phyloP scores from a whole-genome alignment of 306 rosid species.

The Castanea sativa region DNA sequence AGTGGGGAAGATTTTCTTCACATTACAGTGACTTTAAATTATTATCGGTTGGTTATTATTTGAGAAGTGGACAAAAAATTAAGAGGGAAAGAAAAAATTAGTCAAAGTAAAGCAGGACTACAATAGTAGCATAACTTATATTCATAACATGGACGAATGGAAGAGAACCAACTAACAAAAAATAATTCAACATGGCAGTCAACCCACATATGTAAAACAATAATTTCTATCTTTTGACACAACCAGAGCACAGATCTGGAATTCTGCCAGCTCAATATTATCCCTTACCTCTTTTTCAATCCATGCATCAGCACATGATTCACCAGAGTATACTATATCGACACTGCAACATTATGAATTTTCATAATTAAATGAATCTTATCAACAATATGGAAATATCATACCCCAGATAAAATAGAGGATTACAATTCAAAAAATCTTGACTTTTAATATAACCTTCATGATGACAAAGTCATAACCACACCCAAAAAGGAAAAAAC shows the following conservation, averaged over 20 bases:
- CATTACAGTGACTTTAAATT: background rate
- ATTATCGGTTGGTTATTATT: background rate
- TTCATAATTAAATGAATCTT: conserved; percentile 18
- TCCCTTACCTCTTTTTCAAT: conserved; percentile 87
- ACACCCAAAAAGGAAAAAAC: no score
- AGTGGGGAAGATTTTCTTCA: background rate
- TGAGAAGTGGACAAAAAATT: background rate
- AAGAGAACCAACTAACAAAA: background rate
- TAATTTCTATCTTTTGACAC: background rate
- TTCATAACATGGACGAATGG: background rate
- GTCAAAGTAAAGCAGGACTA: background rate
- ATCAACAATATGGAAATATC: background rate
- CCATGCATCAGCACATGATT: conserved; percentile 93
- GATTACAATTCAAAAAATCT: background rate
- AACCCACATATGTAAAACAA: background rate
- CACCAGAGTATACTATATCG: conserved; percentile 68
- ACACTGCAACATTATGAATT: conserved; percentile 57
- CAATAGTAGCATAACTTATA: background rate
- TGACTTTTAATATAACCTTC: background rate
- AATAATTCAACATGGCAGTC: background rate
- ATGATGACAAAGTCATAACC: no score
- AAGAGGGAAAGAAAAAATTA: background rate
- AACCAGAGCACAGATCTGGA: background rate
- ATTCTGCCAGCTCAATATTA: conserved; percentile 12
- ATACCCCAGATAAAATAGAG: background rate